Conservation (phyloP, 2,329 filamentous ascomycete genomes). For the Gaeumannomyces tritici region DNA sequence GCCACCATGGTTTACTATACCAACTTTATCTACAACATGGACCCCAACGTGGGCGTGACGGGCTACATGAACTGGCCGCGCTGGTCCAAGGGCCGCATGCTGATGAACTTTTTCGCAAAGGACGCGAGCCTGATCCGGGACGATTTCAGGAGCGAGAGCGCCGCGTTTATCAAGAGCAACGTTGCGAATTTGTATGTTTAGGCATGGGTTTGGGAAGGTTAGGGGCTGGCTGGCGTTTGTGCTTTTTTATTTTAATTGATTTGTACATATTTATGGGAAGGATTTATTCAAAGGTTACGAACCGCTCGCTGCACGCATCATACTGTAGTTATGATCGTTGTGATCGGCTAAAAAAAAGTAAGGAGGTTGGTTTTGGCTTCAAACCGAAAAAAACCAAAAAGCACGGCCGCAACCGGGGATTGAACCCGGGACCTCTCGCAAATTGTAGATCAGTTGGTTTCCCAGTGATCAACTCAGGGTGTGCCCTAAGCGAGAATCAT, state of each 20-base stretch:
- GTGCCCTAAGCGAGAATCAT: conserved; percentile 54
- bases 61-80: conserved; percentile 29
- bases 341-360: too few species aligned
- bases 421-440: conserved; percentile 2
- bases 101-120: conserved; percentile 35
- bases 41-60: conserved; percentile 52
- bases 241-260: not conserved
- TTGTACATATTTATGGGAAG: not conserved
- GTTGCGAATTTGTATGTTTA: conserved; percentile 6
- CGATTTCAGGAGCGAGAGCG: conserved; percentile 17
- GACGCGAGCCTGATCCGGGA: conserved; percentile 13
- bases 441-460: not conserved
- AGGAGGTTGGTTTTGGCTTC: too few species aligned
- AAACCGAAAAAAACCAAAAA: not conserved
- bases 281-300: not conserved
- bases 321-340: too few species aligned
- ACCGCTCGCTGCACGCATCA: not conserved
- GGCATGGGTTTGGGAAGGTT: not conserved
- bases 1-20: conserved; percentile 61
- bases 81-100: conserved; percentile 31
- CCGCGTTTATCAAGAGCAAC: conserved; percentile 14
- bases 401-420: not conserved
- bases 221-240: not conserved
- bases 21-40: conserved; percentile 59
- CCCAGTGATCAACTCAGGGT: not conserved